Evolutionary conservation across 495 filamentous ascomycete species (phyloP).

Genomic region (Trichoderma erinaceum): DNA sequence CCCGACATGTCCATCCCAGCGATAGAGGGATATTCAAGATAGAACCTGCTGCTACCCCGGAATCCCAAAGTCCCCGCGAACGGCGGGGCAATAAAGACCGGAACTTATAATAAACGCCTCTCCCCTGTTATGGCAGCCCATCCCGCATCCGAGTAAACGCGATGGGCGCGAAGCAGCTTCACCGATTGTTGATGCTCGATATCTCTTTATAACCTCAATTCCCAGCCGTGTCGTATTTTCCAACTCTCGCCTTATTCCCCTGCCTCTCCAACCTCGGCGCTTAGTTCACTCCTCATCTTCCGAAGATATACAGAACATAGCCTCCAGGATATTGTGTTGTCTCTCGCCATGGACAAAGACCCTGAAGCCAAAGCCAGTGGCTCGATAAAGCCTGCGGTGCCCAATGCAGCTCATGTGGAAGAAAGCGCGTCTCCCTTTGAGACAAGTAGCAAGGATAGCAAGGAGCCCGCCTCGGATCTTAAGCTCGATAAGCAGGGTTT

Average conservation of each 20-base stretch:
- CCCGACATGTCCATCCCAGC: not conserved
- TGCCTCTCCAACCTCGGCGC: not conserved
- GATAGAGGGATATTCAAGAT: not conserved
- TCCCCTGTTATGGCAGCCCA: not conserved
- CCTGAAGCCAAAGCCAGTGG: not conserved
- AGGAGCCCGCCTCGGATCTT: constrained; percentile 16
- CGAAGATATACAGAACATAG: too few species aligned
- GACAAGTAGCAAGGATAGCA: constrained; percentile 8
- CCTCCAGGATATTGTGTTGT: too few species aligned
- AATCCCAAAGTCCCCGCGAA: constrained; percentile 1
- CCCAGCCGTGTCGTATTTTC: not conserved
- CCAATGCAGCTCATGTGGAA: constrained; percentile 2
- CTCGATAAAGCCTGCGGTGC: not conserved
- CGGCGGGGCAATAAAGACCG: not conserved
- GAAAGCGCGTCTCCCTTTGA: constrained; percentile 5
- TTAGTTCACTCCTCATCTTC: not conserved
- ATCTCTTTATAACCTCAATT: not conserved
- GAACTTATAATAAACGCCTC: not conserved
- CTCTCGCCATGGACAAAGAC: too few species aligned
- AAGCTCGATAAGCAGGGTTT: constrained; percentile 25
- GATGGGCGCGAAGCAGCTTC: not conserved
- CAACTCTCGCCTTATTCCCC: not conserved
- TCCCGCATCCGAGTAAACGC: not conserved
- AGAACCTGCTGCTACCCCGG: constrained; percentile 2
- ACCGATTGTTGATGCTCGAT: not conserved